A percentile compares a stretch with the other conserved stretches of the same genome.
Evolutionary conservation across 148 eudicot species (phyloP).

Genomic region (Rhododendron mucronatum): DNA sequence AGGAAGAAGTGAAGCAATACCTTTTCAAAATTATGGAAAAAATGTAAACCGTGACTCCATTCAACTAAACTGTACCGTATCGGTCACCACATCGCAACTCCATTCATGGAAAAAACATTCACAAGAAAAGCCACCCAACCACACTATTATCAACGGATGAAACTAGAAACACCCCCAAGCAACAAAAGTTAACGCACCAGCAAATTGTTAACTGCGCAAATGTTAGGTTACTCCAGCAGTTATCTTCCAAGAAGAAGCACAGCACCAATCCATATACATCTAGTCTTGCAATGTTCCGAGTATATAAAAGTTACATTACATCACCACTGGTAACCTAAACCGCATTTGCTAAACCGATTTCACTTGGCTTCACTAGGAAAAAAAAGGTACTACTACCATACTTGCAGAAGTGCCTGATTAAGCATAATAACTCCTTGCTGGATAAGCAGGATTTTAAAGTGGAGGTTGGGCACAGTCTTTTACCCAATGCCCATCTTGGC

Average conservation of each 20-base stretch:
- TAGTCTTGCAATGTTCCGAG: neutral
- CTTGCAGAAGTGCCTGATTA: constrained; percentile 22
- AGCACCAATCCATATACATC: neutral
- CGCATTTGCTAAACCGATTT: neutral
- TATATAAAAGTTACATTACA: neutral
- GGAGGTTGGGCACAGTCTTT: constrained; percentile 29
- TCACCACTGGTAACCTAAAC: neutral
- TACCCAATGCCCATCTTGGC: constrained; percentile 47
- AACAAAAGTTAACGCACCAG: neutral
- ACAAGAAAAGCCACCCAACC: neutral
- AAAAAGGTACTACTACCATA: constrained; percentile 33
- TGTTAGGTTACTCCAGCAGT: neutral
- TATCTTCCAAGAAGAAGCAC: neutral
- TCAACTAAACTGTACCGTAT: neutral
- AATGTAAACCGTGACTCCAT: neutral
- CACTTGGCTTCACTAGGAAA: neutral
- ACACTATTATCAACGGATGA: neutral
- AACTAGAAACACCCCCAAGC: neutral
- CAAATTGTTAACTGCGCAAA: neutral
- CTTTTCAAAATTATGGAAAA: neutral
- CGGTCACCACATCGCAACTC: neutral
- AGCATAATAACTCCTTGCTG: constrained; percentile 5
- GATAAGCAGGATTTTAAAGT: neutral
- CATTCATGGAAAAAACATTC: neutral
- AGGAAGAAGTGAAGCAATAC: neutral